These are phyloP conservation scores for Penicillium hesseltinei DNA, from an alignment of 2,329 filamentous ascomycete species.

Conservation along the genomic window DNA sequence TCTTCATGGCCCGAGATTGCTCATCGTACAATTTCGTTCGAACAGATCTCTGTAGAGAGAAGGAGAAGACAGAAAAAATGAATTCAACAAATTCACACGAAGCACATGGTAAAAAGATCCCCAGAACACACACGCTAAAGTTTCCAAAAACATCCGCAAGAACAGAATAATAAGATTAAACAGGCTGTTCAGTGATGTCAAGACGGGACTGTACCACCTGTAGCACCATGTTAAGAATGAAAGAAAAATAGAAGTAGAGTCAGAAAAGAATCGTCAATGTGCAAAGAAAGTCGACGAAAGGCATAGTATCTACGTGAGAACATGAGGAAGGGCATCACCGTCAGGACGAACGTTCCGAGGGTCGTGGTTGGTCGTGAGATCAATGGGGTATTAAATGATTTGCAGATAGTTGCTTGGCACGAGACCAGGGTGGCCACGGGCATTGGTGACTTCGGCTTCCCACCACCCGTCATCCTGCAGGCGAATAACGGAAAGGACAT, in stretches of 20 bases:
- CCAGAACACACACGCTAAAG: constrained; percentile 17
- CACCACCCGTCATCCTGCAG: constrained; percentile 99
- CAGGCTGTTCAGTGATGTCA: constrained; percentile 7
- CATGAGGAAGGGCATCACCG: constrained; percentile 15
- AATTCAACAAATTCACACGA: constrained; percentile 1
- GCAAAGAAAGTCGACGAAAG: constrained; percentile 16
- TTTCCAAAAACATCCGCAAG: constrained; percentile 12
- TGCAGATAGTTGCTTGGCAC: constrained; percentile 68
- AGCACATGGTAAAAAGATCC: constrained; percentile 2
- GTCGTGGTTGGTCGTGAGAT: constrained; percentile 29
- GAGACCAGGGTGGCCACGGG: constrained; percentile 51
- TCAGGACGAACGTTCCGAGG: constrained; percentile 21
- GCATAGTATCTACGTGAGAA: constrained; percentile 24
- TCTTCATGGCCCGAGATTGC: constrained; percentile 11
- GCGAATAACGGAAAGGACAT: constrained; percentile 81
- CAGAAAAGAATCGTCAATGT: constrained; percentile 20
- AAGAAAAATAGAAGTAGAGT: constrained; percentile 5
- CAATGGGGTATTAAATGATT: constrained; percentile 44
- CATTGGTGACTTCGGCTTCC: constrained; percentile 84
- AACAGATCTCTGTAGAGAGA: constrained; percentile 11
- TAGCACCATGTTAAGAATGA: constrained; percentile 2
- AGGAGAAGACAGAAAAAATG: not conserved
- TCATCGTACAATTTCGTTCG: constrained; percentile 20
- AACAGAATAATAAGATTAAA: constrained; percentile 11
- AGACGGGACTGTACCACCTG: not conserved